Evolutionary conservation across 2,329 filamentous ascomycete genomes (phyloP).

Genomic region (Hypoxylon sp.): DNA sequence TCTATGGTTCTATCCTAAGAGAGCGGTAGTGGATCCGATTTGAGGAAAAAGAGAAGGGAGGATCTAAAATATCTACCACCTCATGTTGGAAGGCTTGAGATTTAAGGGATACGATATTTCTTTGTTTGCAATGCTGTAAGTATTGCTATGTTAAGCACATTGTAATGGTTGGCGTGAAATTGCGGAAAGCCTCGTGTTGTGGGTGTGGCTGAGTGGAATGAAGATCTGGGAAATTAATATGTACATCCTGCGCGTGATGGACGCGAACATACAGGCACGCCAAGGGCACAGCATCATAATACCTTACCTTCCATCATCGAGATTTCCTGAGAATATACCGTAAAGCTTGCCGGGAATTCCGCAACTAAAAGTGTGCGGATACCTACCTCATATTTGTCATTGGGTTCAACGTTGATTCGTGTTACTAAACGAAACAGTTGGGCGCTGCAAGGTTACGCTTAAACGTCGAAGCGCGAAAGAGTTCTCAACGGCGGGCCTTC

Average conservation of each 20-base stretch:
- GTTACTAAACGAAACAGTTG: background rate
- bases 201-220: conserved; percentile 20
- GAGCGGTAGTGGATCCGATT: conserved; percentile 24
- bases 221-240: conserved; percentile 25
- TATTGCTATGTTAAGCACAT: background rate
- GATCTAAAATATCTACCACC: background rate
- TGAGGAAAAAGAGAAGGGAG: conserved; percentile 1
- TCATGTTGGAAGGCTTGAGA: conserved; percentile 5
- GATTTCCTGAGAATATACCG: background rate
- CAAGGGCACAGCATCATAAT: conserved; percentile 16
- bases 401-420: too few relatives aligned
- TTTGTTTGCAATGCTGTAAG: background rate
- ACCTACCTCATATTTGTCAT: too few relatives aligned
- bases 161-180: background rate
- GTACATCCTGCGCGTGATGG: background rate
- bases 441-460: background rate
- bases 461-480: background rate
- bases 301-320: background rate
- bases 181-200: conserved; percentile 1
- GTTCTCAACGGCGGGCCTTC: background rate
- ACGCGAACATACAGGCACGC: conserved; percentile 10
- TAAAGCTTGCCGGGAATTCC: too few relatives aligned
- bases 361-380: too few relatives aligned
- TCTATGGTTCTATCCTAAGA: conserved; percentile 5
- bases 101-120: conserved; percentile 1